Conservation (phyloP, 2,329 filamentous ascomycete genomes). For the Colletotrichum sp. region DNA sequence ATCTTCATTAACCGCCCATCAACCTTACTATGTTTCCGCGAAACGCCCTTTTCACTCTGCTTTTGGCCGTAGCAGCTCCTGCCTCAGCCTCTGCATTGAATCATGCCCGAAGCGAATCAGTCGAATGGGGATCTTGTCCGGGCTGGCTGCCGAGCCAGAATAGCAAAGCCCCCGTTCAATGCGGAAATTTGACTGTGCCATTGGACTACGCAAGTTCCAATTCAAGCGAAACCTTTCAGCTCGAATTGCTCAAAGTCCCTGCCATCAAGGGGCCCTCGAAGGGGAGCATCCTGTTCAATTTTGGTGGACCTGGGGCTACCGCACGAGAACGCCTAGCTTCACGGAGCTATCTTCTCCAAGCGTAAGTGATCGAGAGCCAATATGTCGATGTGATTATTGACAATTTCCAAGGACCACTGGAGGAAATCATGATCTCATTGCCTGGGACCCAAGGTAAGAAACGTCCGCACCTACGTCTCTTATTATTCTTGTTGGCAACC, state of each 20-base stretch:
- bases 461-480: background rate
- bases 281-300: background rate
- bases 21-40: fast-evolving
- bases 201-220: background rate
- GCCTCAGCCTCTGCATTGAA: background rate
- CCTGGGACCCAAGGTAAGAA: background rate
- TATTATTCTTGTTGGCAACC: background rate
- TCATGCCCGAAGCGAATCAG: background rate
- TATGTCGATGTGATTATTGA: background rate
- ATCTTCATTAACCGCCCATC: background rate
- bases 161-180: background rate
- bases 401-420: background rate
- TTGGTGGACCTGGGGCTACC: background rate
- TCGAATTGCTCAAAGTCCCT: background rate
- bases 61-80: background rate
- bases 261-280: background rate
- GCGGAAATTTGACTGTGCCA: background rate
- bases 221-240: background rate
- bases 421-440: background rate
- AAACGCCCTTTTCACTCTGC: background rate
- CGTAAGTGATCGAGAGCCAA: background rate
- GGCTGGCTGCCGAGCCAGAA: background rate
- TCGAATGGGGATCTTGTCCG: background rate
- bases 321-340: background rate
- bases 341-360: background rate